phyloP scores from a whole-genome alignment of 345 rosid species.

The Cardamine chenopodiifolia region DNA sequence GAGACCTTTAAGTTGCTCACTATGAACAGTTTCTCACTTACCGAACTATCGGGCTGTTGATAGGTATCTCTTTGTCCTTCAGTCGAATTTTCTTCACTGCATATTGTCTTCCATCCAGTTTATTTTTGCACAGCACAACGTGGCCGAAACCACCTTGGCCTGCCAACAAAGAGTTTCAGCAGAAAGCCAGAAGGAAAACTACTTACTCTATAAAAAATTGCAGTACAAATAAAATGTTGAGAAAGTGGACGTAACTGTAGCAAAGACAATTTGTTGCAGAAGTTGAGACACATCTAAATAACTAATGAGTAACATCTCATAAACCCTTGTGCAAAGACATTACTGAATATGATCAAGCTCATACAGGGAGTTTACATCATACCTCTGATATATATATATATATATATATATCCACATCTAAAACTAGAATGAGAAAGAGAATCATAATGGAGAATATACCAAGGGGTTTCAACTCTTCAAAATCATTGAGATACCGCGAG shows the following conservation, averaged over 20 bases:
- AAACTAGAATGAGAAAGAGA: slow-evolving; percentile 11
- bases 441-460: slow-evolving; percentile 51
- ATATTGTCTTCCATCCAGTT: slow-evolving; percentile 96
- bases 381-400: no score
- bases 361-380: background rate
- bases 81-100: slow-evolving; percentile 95
- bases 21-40: slow-evolving; percentile 35
- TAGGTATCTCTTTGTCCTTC: slow-evolving; percentile 80
- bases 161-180: slow-evolving; percentile 40
- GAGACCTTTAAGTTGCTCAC: background rate
- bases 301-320: slow-evolving; percentile 3
- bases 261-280: slow-evolving; percentile 8
- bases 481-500: slow-evolving; percentile 93
- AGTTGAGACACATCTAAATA: background rate
- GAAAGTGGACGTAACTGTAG: background rate
- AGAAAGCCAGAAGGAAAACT: slow-evolving; percentile 15
- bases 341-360: slow-evolving; percentile 20
- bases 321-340: slow-evolving; percentile 2
- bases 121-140: slow-evolving; percentile 93
- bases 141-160: slow-evolving; percentile 98
- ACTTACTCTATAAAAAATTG: background rate
- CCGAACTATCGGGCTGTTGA: slow-evolving; percentile 80
- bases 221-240: background rate
- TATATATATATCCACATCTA: background rate
- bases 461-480: slow-evolving; percentile 89